Evolutionary conservation across 116 monocot species (phyloP), one percentile per base, ranked within the genome.

Genomic region (Trichopus zeylanicus): DNA sequence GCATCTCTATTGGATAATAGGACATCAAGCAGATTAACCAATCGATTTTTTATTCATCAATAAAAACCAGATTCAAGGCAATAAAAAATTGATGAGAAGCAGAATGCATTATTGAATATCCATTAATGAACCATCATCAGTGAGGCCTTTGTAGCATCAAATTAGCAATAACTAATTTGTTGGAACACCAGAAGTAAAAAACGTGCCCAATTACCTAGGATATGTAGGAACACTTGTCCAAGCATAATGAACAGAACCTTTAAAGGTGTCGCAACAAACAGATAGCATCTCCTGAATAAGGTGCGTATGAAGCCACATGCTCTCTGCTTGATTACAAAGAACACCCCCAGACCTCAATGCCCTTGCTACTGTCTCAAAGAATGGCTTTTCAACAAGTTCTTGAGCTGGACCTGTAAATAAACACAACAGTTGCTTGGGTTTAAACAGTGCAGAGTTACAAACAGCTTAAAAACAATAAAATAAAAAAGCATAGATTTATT

Each of bases 181-280:
- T 3, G n/a, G n/a, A 42, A 16, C 13, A 11, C 4, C 8, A 37
- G 37, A 8, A 37, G 8, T 5, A 37, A 37, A 37, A 37, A 15
- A 37, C 1, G 15, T 37, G 31, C 1, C 26, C 6, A 59, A 22
- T 31, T 68, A 92, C 99, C 99, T 99, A 39, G 99, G 99, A 59
- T 99, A 99, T 24, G 99, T 99, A 58, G 92, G 99, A 68, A 99
- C 99, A 68, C 78, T 99, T 33, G 99, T 86, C 92, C 92, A 99
- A 16, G 92, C 92, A 81, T 89, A 99, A 68, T 67, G 73, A 19
- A 92, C 86, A 33, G 87, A 76, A 21, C 98, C 87, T 61, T 88
- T 92, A 56, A 99, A 99, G 22, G 66, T 83, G 59, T 83, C 60
- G 28, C 46, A 56, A 51, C 92, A 99, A 55, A 86, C 72, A 1